Evolutionary conservation across 2,329 filamentous ascomycete genomes (phyloP), one percentile per base, ranked within the genome.

Genomic region (Pseudogymnoascus sp.): DNA sequence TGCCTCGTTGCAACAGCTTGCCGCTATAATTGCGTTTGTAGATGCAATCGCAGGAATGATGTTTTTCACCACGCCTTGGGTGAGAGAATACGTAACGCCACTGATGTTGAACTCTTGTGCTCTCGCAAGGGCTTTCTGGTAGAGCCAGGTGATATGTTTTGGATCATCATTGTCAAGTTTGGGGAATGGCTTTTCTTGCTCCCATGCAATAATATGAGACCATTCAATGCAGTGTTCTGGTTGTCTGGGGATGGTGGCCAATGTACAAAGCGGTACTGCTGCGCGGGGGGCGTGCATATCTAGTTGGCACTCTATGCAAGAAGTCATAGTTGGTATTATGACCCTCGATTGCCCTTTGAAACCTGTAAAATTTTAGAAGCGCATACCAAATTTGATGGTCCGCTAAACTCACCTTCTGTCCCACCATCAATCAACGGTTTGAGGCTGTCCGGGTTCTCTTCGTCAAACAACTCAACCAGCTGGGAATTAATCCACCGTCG

Each of bases 191-290:
- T 88, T 87, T 70, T 91, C 85, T 67, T 88, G 84, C 64, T 96
- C 92, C 94, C 94, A 99, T 40, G 94, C 94, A 65, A 99, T 97
- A 71, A 97, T 88, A 73, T 97, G 93, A 0, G 94, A 95, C 94
- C 94, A 99, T 76, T 99, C 94, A 70, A 99, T 90, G 73, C 94
- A 99, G 76, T 99, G 94, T 73, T 97, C 92, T 0, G 94, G 94
- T 72, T 99, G 94, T 11, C 94, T 89, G 8, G 94, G 94, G 67
- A 99, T 97, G 15, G 91, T 95, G 13, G 94, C 94, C 62, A 99
- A 86, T 3, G 94, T 99, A 74, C 94, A 99, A 29, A 99, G 87
- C 0, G 94, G 94, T 0, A 99, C 93, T 11, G 94, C 92, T n/a
- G 92, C 90, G 60, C 93, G 85, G n/a, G 94, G 95, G 0, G 94